These are phyloP conservation scores for barrel medic (Medicago truncatula) DNA, from an alignment of 306 rosid species.

Conservation along the genomic window MtrunA17r5.0-ANR NC_053046.1:37344501-37345000, in stretches of 20 bases:
- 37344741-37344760: neutral
- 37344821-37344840: neutral
- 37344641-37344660: constrained; percentile 71
- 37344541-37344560: neutral
- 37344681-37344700: constrained; percentile 92
- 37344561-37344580: constrained; percentile 77
- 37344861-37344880: neutral
- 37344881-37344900: neutral
- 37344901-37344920: too few relatives aligned
- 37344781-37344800: neutral
- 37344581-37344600: constrained; percentile 65
- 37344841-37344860: neutral
- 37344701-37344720: constrained; percentile 81
- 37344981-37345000: too few relatives aligned
- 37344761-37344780: constrained; percentile 25
- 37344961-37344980: too few relatives aligned
- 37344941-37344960: too few relatives aligned
- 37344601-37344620: constrained; percentile 61
- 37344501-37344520: neutral
- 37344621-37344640: constrained; percentile 84
- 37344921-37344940: too few relatives aligned
- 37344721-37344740: constrained; percentile 71
- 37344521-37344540: too few relatives aligned
- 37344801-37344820: neutral
- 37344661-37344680: constrained; percentile 81